These are phyloP conservation scores for Botrytis galanthina DNA, from an alignment of 2,329 filamentous ascomycete species.

Conservation along the genomic window DNA sequence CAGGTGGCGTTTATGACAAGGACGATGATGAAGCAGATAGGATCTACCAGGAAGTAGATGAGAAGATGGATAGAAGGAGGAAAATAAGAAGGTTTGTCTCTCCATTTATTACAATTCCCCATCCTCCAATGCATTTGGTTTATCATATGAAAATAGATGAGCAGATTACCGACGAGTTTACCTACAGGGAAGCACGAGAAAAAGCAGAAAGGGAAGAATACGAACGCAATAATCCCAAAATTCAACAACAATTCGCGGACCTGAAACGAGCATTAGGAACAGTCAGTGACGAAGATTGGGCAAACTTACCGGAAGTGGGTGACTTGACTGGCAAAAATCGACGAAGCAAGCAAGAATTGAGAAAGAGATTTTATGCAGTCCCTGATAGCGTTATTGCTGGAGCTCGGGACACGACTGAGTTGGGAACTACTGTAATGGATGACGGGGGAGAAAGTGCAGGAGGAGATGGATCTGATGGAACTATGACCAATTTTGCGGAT, in stretches of 20 bases:
- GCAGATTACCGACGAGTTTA: slow-evolving; percentile 74
- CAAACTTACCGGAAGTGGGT: slow-evolving; percentile 89
- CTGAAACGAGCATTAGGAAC: slow-evolving; percentile 85
- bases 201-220: slow-evolving; percentile 89
- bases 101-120: slow-evolving; percentile 30
- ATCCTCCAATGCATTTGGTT: slow-evolving; percentile 55
- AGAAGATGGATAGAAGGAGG: slow-evolving; percentile 90
- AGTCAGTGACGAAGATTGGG: slow-evolving; percentile 95
- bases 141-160: slow-evolving; percentile 65
- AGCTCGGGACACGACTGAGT: slow-evolving; percentile 74
- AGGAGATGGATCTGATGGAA: slow-evolving; percentile 60
- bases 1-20: slow-evolving; percentile 92
- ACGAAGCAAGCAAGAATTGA: slow-evolving; percentile 75
- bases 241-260: slow-evolving; percentile 96
- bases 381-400: slow-evolving; percentile 93
- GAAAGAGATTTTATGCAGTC: slow-evolving; percentile 90
- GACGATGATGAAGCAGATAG: slow-evolving; percentile 97
- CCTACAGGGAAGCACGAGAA: slow-evolving; percentile 88
- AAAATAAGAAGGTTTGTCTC: slow-evolving; percentile 79
- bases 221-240: slow-evolving; percentile 96
- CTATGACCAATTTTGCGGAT: slow-evolving; percentile 96
- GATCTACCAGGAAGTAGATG: slow-evolving; percentile 93
- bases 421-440: slow-evolving; percentile 85
- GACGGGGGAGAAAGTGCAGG: slow-evolving; percentile 60
- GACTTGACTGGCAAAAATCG: slow-evolving; percentile 94